Evolutionary conservation across 768 basidiomycete genomes (phyloP).

Genomic region (Boletus sp.): DNA sequence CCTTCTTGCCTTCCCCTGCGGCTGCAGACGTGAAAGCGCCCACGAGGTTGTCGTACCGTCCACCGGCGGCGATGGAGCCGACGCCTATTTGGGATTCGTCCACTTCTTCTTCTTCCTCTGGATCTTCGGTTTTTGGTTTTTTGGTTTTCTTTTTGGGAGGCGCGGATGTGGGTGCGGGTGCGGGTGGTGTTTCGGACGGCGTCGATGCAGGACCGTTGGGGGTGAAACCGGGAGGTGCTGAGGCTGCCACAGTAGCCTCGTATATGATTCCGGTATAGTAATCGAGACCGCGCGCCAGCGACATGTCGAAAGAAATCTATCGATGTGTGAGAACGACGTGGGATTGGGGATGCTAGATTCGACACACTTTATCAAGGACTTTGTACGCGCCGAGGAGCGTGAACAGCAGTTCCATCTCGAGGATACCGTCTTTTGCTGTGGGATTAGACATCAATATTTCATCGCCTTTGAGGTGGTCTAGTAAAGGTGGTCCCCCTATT

Average conservation of each 20-base stretch:
- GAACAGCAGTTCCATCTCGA: slow-evolving; percentile 86
- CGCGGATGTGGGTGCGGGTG: slow-evolving; percentile 13
- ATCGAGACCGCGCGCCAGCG: slow-evolving; percentile 94
- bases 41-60: slow-evolving; percentile 94
- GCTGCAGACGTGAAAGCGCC: slow-evolving; percentile 86
- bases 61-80: slow-evolving; percentile 99
- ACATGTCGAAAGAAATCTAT: slow-evolving; percentile 93
- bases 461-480: slow-evolving; percentile 68
- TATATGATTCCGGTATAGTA: slow-evolving; percentile 99
- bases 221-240: slow-evolving; percentile 82
- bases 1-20: slow-evolving; percentile 69
- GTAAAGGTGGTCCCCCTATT: slow-evolving; percentile 72
- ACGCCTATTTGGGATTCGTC: slow-evolving; percentile 94
- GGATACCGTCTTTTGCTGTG: slow-evolving; percentile 76
- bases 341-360: not conserved
- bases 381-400: slow-evolving; percentile 76
- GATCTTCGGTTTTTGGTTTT: slow-evolving; percentile 42
- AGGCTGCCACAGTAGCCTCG: slow-evolving; percentile 91
- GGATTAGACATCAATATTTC: slow-evolving; percentile 60
- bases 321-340: not conserved
- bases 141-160: slow-evolving; percentile 38
- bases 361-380: slow-evolving; percentile 67
- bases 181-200: slow-evolving; percentile 23
- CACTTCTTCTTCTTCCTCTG: slow-evolving; percentile 75
- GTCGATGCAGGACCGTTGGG: slow-evolving; percentile 46